Evolutionary conservation across 495 filamentous ascomycete species (phyloP), one percentile per base, ranked within the genome.

Genomic region (Talaromyces wortmannii): DNA sequence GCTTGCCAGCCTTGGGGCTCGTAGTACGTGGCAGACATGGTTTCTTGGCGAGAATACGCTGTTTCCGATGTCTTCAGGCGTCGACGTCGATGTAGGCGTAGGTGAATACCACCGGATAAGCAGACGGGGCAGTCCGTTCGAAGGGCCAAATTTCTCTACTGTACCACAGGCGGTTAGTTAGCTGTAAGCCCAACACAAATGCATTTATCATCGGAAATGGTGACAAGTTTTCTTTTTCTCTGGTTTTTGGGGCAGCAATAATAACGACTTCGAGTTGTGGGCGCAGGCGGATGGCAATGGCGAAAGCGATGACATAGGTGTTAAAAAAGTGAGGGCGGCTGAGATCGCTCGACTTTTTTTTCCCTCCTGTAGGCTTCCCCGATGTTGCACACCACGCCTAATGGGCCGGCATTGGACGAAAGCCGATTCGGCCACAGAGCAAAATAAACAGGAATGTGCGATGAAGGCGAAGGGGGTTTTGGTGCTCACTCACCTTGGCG

Each of bases 1-100:
- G 82, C 69, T 58, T 88, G 83, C 90, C 89, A 94, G 67, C 86
- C 81, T 66, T 88, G 84, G 60, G 90, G 82, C 71, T 95, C 90
- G 80, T 96, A 96, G 76, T 92, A 96, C 31, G 55, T 30, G 32
- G 52, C 17, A 30, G 66, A 68, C 57, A 59, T 59, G 30, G 43
- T 49, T 57, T n/a, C 18, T 16, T 1, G 13, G 8, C 36, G 8
- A 40, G 5, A 40, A 40, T 23, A 4, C 23, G 23, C 23, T 23
- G 4, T 23, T 1, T 23, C 23, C 8, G 2, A 40, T 40, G 36
- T 8, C 8, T 13, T 13, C 5, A 40, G 13, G 8, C 8, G 36
- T 10, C 36, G 13, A 13, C 36, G 36, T 40, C 36, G 36, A 13
- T 40, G 36, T 40, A 8, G 13, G 36, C 8, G 13, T 40, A 5